phyloP scores from a whole-genome alignment of 345 rosid species.

The Lepidium aucheri region DNA sequence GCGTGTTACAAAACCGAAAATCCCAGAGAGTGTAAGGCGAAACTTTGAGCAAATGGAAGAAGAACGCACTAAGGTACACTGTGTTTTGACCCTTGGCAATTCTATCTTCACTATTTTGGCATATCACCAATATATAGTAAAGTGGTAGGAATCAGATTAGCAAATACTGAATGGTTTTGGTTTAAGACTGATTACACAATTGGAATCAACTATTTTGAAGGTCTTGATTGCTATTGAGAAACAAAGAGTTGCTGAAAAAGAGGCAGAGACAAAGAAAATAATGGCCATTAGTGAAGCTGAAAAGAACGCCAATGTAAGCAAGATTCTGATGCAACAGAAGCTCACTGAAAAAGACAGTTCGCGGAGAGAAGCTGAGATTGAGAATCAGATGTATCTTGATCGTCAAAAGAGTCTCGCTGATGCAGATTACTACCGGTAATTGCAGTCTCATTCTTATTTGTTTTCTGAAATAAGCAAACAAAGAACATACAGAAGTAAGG shows the following conservation, averaged over 20 bases:
- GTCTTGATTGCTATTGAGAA: slow-evolving; percentile 77
- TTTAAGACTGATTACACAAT: neutral
- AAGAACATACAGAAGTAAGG: neutral
- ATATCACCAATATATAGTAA: neutral
- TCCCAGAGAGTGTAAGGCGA: slow-evolving; percentile 68
- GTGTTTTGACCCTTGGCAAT: neutral
- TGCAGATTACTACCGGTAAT: slow-evolving; percentile 79
- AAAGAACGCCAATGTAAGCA: slow-evolving; percentile 75
- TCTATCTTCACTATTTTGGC: neutral
- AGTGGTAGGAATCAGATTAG: neutral
- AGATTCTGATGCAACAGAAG: slow-evolving; percentile 78
- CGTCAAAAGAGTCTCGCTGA: slow-evolving; percentile 77
- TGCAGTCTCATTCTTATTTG: neutral
- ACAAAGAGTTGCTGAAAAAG: slow-evolving; percentile 86
- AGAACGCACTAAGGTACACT: slow-evolving; percentile 76
- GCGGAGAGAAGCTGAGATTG: slow-evolving; percentile 71
- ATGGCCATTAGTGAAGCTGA: slow-evolving; percentile 94
- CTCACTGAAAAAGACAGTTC: slow-evolving; percentile 81
- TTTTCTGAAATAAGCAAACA: neutral
- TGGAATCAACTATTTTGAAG: slow-evolving; percentile 24
- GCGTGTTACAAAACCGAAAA: slow-evolving; percentile 84
- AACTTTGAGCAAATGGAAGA: slow-evolving; percentile 94
- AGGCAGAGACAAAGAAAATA: slow-evolving; percentile 76
- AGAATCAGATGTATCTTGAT: slow-evolving; percentile 68
- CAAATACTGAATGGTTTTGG: neutral